Base-by-base conservation (phyloP, 305 asterid genomes). In the Solanum hybrid region DNA sequence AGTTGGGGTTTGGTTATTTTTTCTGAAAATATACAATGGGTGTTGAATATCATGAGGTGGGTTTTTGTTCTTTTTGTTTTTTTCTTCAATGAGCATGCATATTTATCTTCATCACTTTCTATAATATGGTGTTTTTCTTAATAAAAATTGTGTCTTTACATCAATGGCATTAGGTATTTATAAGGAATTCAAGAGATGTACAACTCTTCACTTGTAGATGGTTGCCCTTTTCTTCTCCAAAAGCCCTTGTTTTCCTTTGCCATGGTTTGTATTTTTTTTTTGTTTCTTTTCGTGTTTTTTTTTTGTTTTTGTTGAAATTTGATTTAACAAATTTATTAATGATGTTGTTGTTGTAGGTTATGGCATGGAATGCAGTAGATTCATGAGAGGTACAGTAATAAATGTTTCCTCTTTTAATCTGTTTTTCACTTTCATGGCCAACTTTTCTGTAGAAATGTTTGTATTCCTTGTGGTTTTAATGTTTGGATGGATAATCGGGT, bases 321-420 rank as follows among this genome's bases (percentile, higher is more conserved):
- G 37, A 82, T 90, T 85, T 87, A 88, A 91, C 86, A 38, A 90
- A 88, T 90, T 93, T 87, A 78, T 91, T 90, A 82, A 75, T 90
- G 90, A 4, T 86, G 90, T 94, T 77, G 90, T 57, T 57, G 68
- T 94, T 95, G 94, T 96, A 97, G 99, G 99, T 75, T 97, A 97
- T 91, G 99, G 98, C 89, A 96, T 96, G 99, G 99, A 97, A 81
- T 97, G 99, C 98, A 96, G 99, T 90, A 93, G 94, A 88, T 97
- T 95, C 97, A 97, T 97, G 99, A 95, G 93, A 95, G 99, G 99
- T 97, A 65, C 12, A 65, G 73, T 65, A 90, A 90, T 81, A 70
- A 91, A 90, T 93, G 88, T 88, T 91, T 73, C 90, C 36, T 87
- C 91, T 33, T 80, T 86, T 90, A 90, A 88, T 89, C 61, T 85